Evolutionary conservation across 2,329 filamentous ascomycete species (phyloP), one percentile per base, ranked within the genome.

Genomic region (Ascochyta koolunga): DNA sequence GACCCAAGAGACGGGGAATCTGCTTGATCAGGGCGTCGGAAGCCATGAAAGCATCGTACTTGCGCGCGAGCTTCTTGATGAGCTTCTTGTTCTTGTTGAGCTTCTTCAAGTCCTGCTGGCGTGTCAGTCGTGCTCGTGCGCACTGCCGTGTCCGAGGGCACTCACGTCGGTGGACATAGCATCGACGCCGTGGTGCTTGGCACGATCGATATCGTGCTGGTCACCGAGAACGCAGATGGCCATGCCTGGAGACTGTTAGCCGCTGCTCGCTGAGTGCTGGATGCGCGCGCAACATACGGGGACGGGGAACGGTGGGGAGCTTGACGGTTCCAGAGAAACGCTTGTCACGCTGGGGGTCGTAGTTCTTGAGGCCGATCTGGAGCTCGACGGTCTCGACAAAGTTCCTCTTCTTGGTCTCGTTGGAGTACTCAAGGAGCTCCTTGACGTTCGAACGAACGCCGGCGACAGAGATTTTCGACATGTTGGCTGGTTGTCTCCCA

Each of bases 61-160:
- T 99, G 88, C 93, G 92, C 65, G 95, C 95, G 69, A 99, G 90
- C 90, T 99, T 99, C 92, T 99, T 99, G 89, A 99, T 97, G 77
- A 98, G 89, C 90, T 99, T 99, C 91, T 99, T 98, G 91, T 99
- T 99, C 91, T 99, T 99, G 90, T 99, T 99, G 72, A 99, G 91
- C 90, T 99, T 99, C 91, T 99, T 99, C 83, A 99, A 84, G 82
- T 99, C 95, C 41, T 40, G 35, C 16, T 3, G 1, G 38, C 9
- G 41, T 49, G 51, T 56, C 29, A 58, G 57, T 54, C 36, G 38
- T 45, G 35, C 40, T 36, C 29, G 2, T 35, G 15, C n/a, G 24
- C 25, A 8, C 8, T 2, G 11, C 6, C 3, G 11, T 8, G 11
- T 11, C 18, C 9, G 7, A 27, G 10, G 9, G 16, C n/a, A 43